These are phyloP conservation scores for Dentipellis sp. DNA, from an alignment of 768 basidiomycete species.

Conservation along the genomic window DNA sequence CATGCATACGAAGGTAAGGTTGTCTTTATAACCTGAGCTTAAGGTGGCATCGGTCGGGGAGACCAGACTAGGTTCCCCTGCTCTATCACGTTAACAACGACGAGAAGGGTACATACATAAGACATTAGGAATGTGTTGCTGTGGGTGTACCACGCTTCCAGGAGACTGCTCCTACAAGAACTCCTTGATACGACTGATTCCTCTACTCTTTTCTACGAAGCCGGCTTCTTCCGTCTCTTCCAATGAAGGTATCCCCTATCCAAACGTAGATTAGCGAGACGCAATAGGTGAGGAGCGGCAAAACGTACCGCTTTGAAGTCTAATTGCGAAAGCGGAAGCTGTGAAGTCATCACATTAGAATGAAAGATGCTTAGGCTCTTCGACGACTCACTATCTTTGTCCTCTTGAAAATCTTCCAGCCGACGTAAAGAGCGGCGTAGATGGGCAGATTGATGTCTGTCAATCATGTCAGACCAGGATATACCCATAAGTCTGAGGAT, in stretches of 20 bases:
- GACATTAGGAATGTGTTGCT: too few relatives aligned
- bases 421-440: conserved; percentile 7
- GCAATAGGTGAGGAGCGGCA: not conserved
- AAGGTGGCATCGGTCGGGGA: conserved; percentile 14
- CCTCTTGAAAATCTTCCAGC: conserved; percentile 10
- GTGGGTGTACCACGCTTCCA: too few relatives aligned
- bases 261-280: not conserved
- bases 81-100: too few relatives aligned
- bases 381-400: conserved; percentile 10
- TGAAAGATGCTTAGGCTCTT: not conserved
- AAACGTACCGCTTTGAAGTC: conserved; percentile 11
- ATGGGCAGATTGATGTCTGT: conserved; percentile 11
- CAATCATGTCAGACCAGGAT: not conserved
- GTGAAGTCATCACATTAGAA: too few relatives aligned
- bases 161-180: conserved; percentile 1
- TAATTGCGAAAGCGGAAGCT: not conserved
- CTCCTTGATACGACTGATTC: conserved; percentile 2
- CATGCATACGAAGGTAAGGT: conserved; percentile 11
- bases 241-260: conserved; percentile 8
- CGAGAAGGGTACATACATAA: too few relatives aligned
- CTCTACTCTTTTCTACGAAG: not conserved
- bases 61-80: not conserved
- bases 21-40: conserved; percentile 14
- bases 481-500: not conserved
- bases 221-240: conserved; percentile 12